A percentile compares a stretch with the other conserved stretches of the same genome.
These are phyloP conservation scores for Curvularia sp. DNA, from an alignment of 2,329 filamentous ascomycete species.

Conservation along the genomic window DNA sequence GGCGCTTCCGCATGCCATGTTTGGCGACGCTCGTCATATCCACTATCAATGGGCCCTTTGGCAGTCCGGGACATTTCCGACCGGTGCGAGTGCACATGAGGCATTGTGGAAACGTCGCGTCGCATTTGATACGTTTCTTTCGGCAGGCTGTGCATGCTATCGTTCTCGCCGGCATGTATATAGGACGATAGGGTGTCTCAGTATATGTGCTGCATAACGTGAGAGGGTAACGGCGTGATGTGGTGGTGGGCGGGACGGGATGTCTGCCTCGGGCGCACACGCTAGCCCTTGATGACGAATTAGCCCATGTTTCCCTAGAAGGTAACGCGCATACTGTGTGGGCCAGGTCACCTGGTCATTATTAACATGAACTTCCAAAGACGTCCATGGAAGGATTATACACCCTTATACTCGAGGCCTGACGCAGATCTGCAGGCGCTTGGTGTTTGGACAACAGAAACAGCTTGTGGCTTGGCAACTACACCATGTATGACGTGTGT, in stretches of 20 bases:
- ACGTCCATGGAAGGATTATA: background rate
- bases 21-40: constrained; percentile 37
- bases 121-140: constrained; percentile 45
- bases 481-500: constrained; percentile 1
- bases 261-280: background rate
- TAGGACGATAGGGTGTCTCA: no score
- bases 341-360: background rate
- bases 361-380: background rate
- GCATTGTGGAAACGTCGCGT: constrained; percentile 41
- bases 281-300: constrained; percentile 1
- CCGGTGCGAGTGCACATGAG: constrained; percentile 38
- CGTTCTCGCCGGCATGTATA: constrained; percentile 36
- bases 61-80: constrained; percentile 36
- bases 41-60: constrained; percentile 39
- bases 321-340: background rate
- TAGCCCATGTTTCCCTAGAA: background rate
- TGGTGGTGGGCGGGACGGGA: background rate
- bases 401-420: background rate
- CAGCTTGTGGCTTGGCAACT: background rate
- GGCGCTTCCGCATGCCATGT: constrained; percentile 25
- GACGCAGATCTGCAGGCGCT: background rate
- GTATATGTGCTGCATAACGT: background rate
- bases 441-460: background rate
- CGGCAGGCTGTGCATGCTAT: constrained; percentile 41
- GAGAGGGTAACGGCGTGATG: background rate